These are phyloP conservation scores for Fennellomyces sp. DNA, from an alignment of 371 early-diverging fungal species.

Conservation along the genomic window DNA sequence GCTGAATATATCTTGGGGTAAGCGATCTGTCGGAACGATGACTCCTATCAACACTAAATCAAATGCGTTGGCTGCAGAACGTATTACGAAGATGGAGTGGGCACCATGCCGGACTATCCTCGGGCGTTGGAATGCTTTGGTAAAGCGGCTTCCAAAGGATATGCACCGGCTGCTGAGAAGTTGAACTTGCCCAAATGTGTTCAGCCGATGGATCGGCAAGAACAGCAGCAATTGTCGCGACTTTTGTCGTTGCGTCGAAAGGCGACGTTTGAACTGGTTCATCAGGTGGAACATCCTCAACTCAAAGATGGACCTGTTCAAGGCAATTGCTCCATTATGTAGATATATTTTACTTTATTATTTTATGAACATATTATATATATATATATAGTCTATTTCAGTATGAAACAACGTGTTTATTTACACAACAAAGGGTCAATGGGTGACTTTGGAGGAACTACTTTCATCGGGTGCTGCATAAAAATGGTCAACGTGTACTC, in stretches of 20 bases:
- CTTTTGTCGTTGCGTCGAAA: background rate
- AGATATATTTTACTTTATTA: background rate
- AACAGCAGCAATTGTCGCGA: background rate
- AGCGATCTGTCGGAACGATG: background rate
- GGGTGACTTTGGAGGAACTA: background rate
- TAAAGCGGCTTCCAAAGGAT: conserved; percentile 39
- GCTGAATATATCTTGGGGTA: conserved; percentile 29
- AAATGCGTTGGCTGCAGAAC: conserved; percentile 23
- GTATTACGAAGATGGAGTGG: conserved; percentile 44
- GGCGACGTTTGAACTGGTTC: conserved; percentile 4
- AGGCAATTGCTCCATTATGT: conserved; percentile 2
- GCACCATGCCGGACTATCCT: conserved; percentile 26
- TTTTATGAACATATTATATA: background rate
- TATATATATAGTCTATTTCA: background rate
- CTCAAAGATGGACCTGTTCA: background rate
- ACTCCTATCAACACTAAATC: background rate
- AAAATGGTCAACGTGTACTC: no score
- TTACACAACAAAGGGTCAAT: background rate
- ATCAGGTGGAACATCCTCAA: background rate
- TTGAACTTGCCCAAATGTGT: conserved; percentile 23
- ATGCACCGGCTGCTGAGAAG: conserved; percentile 30
- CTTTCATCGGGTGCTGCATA: background rate
- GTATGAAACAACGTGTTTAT: background rate
- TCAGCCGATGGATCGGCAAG: background rate
- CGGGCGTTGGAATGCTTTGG: conserved; percentile 34